These are phyloP conservation scores for Trypanosoma theileri DNA, from an alignment of 208 protist genomes.

Conservation along the genomic window DNA sequence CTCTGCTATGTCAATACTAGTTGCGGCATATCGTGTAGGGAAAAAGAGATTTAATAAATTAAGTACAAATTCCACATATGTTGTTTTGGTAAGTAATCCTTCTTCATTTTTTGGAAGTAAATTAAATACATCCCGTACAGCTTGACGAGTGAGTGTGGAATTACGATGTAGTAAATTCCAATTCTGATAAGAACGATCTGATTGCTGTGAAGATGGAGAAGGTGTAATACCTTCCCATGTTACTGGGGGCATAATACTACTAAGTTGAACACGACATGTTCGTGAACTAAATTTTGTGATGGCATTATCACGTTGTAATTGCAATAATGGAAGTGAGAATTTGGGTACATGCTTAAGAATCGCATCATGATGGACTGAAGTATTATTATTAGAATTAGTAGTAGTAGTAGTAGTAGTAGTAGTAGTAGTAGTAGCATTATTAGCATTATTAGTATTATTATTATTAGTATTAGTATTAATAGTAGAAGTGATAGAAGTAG, in stretches of 20 bases:
- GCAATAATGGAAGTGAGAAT: constrained; percentile 57
- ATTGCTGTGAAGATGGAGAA: constrained; percentile 34
- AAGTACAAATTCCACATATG: constrained; percentile 74
- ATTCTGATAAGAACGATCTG: constrained; percentile 37
- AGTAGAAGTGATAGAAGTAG: neutral
- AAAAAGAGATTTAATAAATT: constrained; percentile 84
- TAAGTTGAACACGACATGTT: constrained; percentile 22
- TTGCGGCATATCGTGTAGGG: constrained; percentile 45
- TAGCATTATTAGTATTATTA: neutral
- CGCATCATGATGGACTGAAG: too few species aligned
- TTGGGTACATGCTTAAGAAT: constrained; percentile 36
- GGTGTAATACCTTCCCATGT: constrained; percentile 73
- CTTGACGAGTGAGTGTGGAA: constrained; percentile 48
- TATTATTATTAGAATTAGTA: too few species aligned
- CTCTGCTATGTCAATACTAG: constrained; percentile 73
- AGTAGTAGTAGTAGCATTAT: neutral
- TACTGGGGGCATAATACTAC: constrained; percentile 35
- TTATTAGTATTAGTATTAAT: neutral
- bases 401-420: neutral
- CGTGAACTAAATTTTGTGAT: constrained; percentile 4
- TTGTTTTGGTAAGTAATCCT: constrained; percentile 53
- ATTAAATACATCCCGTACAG: constrained; percentile 71
- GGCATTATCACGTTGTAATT: constrained; percentile 48
- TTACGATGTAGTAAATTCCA: constrained; percentile 50
- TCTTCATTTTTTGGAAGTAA: constrained; percentile 55